A percentile compares a stretch with the other conserved stretches of the same genome.
These are phyloP conservation scores for Bruguiera parviflora DNA, from an alignment of 345 rosid genomes.

Conservation along the genomic window DNA sequence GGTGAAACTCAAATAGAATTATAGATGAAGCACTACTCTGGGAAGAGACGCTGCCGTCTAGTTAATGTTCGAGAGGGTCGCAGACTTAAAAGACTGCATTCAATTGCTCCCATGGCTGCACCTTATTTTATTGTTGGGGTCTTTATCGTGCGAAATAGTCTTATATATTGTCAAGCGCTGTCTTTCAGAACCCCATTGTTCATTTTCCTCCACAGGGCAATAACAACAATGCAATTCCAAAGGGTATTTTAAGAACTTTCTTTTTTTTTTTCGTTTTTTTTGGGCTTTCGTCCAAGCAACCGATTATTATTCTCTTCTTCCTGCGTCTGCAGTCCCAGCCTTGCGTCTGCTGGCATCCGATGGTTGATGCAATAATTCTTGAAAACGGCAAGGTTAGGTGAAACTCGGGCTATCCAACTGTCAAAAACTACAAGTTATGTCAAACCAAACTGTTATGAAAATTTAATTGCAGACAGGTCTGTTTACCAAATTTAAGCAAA, in stretches of 20 bases:
- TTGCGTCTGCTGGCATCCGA: not conserved
- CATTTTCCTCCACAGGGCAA: not conserved
- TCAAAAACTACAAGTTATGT: not conserved
- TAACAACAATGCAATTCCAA: not conserved
- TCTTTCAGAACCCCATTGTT: not conserved
- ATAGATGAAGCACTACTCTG: not conserved
- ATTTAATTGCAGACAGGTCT: too few relatives aligned
- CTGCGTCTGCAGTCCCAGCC: not conserved
- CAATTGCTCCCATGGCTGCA: not conserved
- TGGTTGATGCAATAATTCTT: too few relatives aligned
- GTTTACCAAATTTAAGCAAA: too few relatives aligned
- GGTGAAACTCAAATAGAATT: too few relatives aligned
- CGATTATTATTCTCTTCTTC: not conserved
- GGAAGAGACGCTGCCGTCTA: not conserved
- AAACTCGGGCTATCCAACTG: not conserved
- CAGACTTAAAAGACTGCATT: not conserved
- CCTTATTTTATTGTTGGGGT: conserved; percentile 4
- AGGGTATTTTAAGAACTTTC: too few relatives aligned
- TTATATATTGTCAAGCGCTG: too few relatives aligned
- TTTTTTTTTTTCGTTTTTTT: too few relatives aligned
- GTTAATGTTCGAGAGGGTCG: not conserved
- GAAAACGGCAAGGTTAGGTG: not conserved
- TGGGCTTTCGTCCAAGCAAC: not conserved
- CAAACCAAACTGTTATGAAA: not conserved
- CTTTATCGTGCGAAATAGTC: not conserved